phyloP scores from a whole-genome alignment of 75 land plant genomes.

The Selaginella tamariscina region DNA sequence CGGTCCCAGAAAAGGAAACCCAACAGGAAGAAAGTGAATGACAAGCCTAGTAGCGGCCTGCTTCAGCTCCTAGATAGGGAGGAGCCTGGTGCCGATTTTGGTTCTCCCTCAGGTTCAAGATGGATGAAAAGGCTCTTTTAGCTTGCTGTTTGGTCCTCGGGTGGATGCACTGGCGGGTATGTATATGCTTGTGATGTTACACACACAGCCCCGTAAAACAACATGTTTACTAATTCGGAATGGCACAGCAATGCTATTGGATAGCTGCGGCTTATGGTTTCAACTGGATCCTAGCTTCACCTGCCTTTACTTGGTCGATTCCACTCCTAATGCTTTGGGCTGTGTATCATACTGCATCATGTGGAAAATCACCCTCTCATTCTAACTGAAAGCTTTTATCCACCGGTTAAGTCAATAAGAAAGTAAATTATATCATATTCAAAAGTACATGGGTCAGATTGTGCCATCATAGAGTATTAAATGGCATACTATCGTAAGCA shows the following conservation, averaged over 20 bases:
- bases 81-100: neutral
- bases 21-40: conserved; percentile 5
- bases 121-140: conserved; percentile 49
- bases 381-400: no score
- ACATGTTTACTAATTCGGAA: neutral
- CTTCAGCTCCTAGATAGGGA: neutral
- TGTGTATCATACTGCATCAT: no score
- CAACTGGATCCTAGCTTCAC: conserved; percentile 50
- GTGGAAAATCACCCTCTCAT: no score
- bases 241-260: conserved; percentile 47
- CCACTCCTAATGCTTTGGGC: conserved; percentile 38
- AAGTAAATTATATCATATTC: no score
- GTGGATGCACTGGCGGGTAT: conserved; percentile 54
- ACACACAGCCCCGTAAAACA: neutral
- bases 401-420: no score
- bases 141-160: conserved; percentile 32
- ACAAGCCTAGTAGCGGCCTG: conserved; percentile 1
- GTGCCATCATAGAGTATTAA: no score
- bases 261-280: conserved; percentile 59
- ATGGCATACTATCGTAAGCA: no score
- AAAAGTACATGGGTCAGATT: no score
- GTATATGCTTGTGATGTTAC: neutral
- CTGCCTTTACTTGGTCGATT: conserved; percentile 48
- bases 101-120: conserved; percentile 21
- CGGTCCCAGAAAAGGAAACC: neutral